These are phyloP conservation scores for Phlebiopsis gigantea DNA, from an alignment of 768 basidiomycete genomes.

Conservation along the genomic window DNA sequence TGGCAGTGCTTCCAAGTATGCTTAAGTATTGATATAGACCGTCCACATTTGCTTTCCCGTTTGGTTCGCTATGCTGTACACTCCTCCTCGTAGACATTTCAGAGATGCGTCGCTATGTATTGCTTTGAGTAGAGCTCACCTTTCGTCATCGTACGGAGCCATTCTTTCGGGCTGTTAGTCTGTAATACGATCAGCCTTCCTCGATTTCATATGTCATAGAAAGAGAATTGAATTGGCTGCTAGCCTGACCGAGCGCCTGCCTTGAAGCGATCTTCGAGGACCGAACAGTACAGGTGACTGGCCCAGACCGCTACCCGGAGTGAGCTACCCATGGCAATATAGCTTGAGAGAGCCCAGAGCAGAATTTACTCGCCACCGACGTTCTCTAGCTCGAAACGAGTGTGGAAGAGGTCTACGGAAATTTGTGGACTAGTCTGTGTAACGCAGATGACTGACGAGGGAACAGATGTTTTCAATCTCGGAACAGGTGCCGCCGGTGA, in stretches of 20 bases:
- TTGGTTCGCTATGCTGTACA: neutral
- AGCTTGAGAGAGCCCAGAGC: neutral
- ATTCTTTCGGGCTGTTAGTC: neutral
- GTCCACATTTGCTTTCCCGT: neutral
- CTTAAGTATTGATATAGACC: conserved; percentile 2
- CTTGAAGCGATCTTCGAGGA: conserved; percentile 2
- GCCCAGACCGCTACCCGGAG: conserved; percentile 7
- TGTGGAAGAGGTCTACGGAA: neutral
- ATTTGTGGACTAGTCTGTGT: neutral
- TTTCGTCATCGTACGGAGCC: conserved; percentile 6
- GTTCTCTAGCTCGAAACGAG: neutral
- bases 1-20: conserved; percentile 13
- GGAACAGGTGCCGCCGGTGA: neutral
- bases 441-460: neutral
- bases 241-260: neutral
- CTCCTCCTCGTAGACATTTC: neutral
- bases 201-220: neutral
- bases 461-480: neutral
- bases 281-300: neutral
- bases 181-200: conserved; percentile 4
- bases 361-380: neutral
- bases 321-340: neutral
- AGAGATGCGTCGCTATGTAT: neutral
- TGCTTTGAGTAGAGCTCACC: conserved; percentile 1
- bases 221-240: conserved; percentile 1